Percentiles rank a stretch among this genome's conserved stretches.
Evolutionary conservation across 495 filamentous ascomycete genomes (phyloP).

Genomic region (Aspergillus cavernicola): DNA sequence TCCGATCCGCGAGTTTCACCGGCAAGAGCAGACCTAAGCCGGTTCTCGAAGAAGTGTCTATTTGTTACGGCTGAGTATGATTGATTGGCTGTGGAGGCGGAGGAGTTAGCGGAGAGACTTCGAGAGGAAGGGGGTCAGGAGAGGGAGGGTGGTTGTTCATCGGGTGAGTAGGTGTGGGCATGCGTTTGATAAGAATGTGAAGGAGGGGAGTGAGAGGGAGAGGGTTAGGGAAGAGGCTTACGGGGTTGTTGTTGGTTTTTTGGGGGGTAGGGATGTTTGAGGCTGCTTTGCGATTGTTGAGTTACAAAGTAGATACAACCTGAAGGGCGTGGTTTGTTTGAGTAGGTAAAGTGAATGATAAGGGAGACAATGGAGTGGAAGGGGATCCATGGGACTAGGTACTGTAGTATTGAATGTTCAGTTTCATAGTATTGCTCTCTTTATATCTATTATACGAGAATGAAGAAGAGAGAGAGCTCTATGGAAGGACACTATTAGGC

Average conservation of each 20-base stretch:
- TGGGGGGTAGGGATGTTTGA: conserved; percentile 1
- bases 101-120: conserved; percentile 13
- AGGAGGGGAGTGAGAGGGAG: conserved; percentile 11
- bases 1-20: conserved; percentile 42
- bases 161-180: conserved; percentile 27
- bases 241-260: conserved; percentile 14
- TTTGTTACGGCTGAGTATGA: conserved; percentile 14
- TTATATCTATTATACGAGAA: conserved; percentile 1
- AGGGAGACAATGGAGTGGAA: no score
- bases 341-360: no score
- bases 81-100: conserved; percentile 4
- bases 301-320: no score
- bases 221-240: conserved; percentile 13
- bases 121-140: conserved; percentile 6
- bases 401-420: no score
- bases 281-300: neutral
- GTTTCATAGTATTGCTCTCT: neutral
- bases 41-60: conserved; percentile 3
- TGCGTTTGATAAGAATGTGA: conserved; percentile 23
- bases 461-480: neutral
- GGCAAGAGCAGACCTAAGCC: neutral
- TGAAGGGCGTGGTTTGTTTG: no score
- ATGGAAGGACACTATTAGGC: no score
- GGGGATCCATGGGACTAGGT: no score
- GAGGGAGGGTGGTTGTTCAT: conserved; percentile 21